phyloP scores from a whole-genome alignment of 108 stramenopile genomes.

The Cyclotella atomus region DNA sequence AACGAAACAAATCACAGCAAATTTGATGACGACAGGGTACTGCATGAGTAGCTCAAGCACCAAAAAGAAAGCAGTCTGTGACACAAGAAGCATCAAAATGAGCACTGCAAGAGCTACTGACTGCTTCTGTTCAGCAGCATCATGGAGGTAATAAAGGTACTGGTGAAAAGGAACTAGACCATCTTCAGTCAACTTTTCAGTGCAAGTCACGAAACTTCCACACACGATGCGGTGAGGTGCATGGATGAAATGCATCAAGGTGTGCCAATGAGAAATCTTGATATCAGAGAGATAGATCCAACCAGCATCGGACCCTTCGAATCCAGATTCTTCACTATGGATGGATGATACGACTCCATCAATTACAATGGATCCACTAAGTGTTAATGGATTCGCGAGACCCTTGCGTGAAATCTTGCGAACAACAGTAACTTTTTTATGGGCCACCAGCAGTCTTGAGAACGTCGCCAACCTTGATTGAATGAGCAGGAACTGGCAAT shows the following conservation, averaged over 20 bases:
- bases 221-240: background rate
- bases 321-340: background rate
- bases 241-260: background rate
- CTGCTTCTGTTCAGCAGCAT: background rate
- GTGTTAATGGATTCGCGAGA: background rate
- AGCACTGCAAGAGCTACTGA: background rate
- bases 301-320: background rate
- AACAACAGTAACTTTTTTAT: background rate
- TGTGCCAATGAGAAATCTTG: background rate
- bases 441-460: conserved; percentile 2
- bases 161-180: background rate
- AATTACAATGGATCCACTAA: background rate
- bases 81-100: background rate
- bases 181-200: background rate
- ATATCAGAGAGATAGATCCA: background rate
- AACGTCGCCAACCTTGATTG: background rate
- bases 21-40: background rate
- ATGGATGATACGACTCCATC: conserved; percentile 1
- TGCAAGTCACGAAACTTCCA: background rate
- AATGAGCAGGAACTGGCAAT: conserved; percentile 1
- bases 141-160: background rate
- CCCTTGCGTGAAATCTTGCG: conserved; percentile 1
- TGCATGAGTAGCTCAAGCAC: background rate
- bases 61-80: background rate
- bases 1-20: background rate